Percentiles rank a stretch among this genome's conserved stretches.
These are phyloP conservation scores for Chaetomiaceae sp. DNA, from an alignment of 2,329 filamentous ascomycete species.

Conservation along the genomic window DNA sequence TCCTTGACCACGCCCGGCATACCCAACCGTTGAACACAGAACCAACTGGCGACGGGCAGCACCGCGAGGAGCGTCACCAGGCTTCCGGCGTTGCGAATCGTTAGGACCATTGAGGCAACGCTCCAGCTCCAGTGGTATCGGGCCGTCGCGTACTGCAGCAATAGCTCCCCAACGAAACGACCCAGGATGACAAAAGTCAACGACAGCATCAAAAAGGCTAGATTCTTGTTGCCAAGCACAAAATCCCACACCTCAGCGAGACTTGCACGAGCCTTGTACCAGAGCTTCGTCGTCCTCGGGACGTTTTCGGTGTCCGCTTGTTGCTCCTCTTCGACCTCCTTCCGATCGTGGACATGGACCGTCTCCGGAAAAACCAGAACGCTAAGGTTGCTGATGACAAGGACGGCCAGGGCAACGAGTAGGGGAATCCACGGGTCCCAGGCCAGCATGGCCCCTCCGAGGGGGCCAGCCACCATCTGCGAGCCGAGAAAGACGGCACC, in stretches of 20 bases:
- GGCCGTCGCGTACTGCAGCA: slow-evolving; percentile 51
- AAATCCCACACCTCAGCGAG: slow-evolving; percentile 38
- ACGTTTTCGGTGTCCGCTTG: not conserved
- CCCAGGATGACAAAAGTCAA: slow-evolving; percentile 33
- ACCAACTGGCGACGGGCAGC: slow-evolving; percentile 34
- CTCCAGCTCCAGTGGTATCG: slow-evolving; percentile 48
- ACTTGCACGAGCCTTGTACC: slow-evolving; percentile 27
- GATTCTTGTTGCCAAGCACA: slow-evolving; percentile 36
- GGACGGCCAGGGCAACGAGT: slow-evolving; percentile 32
- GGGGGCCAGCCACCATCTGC: slow-evolving; percentile 37
- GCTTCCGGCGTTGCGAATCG: slow-evolving; percentile 36
- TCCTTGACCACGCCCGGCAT: slow-evolving; percentile 37
- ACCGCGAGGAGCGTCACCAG: slow-evolving; percentile 38
- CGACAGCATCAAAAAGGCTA: slow-evolving; percentile 38
- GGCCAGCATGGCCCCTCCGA: slow-evolving; percentile 39
- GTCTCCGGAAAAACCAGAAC: slow-evolving; percentile 42
- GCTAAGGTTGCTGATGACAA: slow-evolving; percentile 30
- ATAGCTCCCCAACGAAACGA: slow-evolving; percentile 35
- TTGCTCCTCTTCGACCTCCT: not conserved
- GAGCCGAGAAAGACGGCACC: slow-evolving; percentile 36
- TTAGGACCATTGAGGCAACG: slow-evolving; percentile 41
- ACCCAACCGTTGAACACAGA: slow-evolving; percentile 32
- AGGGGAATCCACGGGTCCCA: slow-evolving; percentile 40
- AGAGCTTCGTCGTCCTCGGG: slow-evolving; percentile 18
- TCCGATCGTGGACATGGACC: slow-evolving; percentile 30